phyloP scores from a whole-genome alignment of 768 basidiomycete species.

The Boletus insuetus region DNA sequence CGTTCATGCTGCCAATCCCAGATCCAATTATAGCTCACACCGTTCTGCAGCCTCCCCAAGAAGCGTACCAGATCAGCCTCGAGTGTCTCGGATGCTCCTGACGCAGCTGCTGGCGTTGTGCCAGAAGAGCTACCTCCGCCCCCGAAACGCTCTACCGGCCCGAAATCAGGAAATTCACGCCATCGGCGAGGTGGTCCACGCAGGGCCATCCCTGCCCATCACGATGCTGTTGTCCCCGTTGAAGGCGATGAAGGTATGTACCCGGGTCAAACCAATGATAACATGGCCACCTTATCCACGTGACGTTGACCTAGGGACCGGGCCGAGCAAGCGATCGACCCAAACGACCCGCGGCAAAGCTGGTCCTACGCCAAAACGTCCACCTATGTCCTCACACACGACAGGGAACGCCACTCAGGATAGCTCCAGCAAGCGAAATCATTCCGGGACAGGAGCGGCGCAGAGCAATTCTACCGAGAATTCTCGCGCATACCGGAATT shows the following conservation, averaged over 20 bases:
- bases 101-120: conserved; percentile 37
- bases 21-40: conserved; percentile 10
- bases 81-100: conserved; percentile 58
- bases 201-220: conserved; percentile 18
- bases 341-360: conserved; percentile 40
- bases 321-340: conserved; percentile 34
- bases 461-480: conserved; percentile 43
- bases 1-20: conserved; percentile 26
- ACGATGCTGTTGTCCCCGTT: conserved; percentile 25
- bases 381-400: conserved; percentile 30
- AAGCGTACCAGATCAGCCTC: conserved; percentile 80
- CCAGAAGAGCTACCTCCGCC: conserved; percentile 40
- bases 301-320: conserved; percentile 37
- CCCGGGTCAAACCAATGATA: conserved; percentile 9
- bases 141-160: conserved; percentile 28
- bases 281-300: conserved; percentile 30
- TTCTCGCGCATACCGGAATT: conserved; percentile 71
- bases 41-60: conserved; percentile 43
- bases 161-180: conserved; percentile 28
- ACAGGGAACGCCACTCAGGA: conserved; percentile 40
- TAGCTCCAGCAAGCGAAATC: conserved; percentile 48
- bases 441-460: conserved; percentile 35
- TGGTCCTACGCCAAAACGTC: conserved; percentile 31
- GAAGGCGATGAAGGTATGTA: conserved; percentile 68
- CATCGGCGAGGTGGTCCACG: conserved; percentile 34